Evolutionary conservation across 768 basidiomycete species (phyloP).

Genomic region (Macrocybe gigantea): DNA sequence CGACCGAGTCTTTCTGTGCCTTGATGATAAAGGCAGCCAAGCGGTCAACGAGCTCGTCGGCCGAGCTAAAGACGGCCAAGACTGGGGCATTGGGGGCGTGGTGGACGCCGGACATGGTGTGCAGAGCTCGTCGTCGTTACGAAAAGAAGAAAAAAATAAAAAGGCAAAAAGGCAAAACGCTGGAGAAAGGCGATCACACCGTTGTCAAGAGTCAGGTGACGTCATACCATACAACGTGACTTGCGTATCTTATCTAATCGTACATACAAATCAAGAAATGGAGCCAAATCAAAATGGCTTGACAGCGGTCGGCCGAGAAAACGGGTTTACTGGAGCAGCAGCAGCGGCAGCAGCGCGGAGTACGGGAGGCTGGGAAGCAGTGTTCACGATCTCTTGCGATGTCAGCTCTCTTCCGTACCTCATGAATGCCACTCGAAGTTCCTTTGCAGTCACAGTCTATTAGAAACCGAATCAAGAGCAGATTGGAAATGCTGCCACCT

Average conservation of each 20-base stretch:
- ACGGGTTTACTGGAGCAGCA: not conserved
- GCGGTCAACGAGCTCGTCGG: slow-evolving; percentile 48
- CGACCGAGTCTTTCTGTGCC: slow-evolving; percentile 84
- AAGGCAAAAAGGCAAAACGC: too few species aligned
- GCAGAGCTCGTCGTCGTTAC: not conserved
- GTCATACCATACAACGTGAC: too few species aligned
- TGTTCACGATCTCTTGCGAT: slow-evolving; percentile 30
- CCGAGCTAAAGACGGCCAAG: slow-evolving; percentile 62
- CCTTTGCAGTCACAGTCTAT: slow-evolving; percentile 22
- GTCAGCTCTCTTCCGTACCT: slow-evolving; percentile 38
- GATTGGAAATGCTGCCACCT: not conserved
- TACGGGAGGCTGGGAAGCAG: not conserved
- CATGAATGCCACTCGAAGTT: slow-evolving; percentile 42
- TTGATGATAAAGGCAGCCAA: slow-evolving; percentile 82
- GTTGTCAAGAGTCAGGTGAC: too few species aligned
- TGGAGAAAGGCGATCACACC: too few species aligned
- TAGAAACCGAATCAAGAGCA: not conserved
- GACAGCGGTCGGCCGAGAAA: not conserved
- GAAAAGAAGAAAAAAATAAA: too few species aligned
- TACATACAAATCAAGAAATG: too few species aligned
- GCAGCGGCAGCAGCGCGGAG: not conserved
- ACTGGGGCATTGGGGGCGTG: slow-evolving; percentile 61
- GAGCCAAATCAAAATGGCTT: too few species aligned
- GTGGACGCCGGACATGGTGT: slow-evolving; percentile 33
- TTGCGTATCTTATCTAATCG: too few species aligned